Percentiles rank a stretch among this genome's conserved stretches.
Evolutionary conservation across 1,284 basidiomycete species (phyloP).

Genomic region (Anthracocystis panici-leucophaei): DNA sequence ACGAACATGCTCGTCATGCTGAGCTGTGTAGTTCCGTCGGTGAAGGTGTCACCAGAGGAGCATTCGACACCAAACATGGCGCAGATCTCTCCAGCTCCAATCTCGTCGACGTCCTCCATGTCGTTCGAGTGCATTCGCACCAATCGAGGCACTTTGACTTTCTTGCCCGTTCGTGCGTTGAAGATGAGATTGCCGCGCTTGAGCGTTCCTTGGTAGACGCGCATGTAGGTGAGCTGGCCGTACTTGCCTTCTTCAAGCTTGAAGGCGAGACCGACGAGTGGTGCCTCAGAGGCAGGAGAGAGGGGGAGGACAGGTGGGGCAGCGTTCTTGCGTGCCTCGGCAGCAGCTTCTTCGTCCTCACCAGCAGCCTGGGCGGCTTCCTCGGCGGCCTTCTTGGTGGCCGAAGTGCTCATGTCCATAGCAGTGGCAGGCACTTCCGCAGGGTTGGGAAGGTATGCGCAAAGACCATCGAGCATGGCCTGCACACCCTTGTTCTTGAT

Average conservation of each 20-base stretch:
- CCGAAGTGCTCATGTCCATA: conserved; percentile 81
- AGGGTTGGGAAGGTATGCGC: conserved; percentile 93
- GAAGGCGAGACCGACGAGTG: conserved; percentile 94
- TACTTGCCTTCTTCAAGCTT: conserved; percentile 98
- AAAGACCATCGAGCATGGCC: conserved; percentile 92
- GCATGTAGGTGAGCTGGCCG: conserved; percentile 98
- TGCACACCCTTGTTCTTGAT: conserved; percentile 98
- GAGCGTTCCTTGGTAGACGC: conserved; percentile 96
- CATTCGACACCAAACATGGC: conserved; percentile 99
- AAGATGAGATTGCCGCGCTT: conserved; percentile 87
- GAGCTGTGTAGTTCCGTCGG: conserved; percentile 71
- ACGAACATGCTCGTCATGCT: conserved; percentile 93
- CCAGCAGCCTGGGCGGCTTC: conserved; percentile 53
- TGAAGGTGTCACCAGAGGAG: conserved; percentile 98
- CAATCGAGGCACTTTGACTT: conserved; percentile 95
- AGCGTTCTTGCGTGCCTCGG: conserved; percentile 56
- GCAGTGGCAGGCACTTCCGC: conserved; percentile 84
- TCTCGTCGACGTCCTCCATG: conserved; percentile 96
- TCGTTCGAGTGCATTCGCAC: conserved; percentile 99
- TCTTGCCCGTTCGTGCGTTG: conserved; percentile 95
- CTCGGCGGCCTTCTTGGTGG: conserved; percentile 57
- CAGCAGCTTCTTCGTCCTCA: conserved; percentile 52
- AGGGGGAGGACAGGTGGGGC: conserved; percentile 57
- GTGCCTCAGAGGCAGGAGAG: conserved; percentile 74
- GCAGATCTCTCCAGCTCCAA: conserved; percentile 99